A percentile compares a stretch with the other conserved stretches of the same genome.
Evolutionary conservation across 352 stramenopile genomes (phyloP).

Genomic region (Globisporangium radiosum): DNA sequence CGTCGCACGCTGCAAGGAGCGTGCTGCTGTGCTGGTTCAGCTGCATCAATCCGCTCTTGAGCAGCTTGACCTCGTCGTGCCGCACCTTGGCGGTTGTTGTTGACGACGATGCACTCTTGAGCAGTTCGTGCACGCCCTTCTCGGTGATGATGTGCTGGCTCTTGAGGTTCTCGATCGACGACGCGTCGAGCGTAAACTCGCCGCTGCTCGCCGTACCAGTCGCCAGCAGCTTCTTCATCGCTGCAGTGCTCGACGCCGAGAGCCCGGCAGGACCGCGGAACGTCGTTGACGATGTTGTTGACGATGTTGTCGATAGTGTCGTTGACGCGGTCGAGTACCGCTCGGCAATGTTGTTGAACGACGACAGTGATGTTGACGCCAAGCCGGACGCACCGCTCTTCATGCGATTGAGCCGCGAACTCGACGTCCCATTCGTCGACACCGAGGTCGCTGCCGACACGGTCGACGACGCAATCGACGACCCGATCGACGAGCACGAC

Average conservation of each 20-base stretch:
- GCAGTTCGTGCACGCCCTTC: conserved; percentile 52
- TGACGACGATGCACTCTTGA: conserved; percentile 39
- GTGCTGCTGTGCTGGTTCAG: conserved; percentile 34
- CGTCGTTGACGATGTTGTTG: conserved; percentile 21
- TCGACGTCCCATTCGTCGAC: conserved; percentile 10
- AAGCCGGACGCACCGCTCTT: conserved; percentile 1
- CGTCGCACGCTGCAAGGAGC: conserved; percentile 43
- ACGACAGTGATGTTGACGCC: conserved; percentile 5
- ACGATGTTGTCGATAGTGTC: conserved; percentile 18
- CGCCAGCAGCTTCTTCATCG: conserved; percentile 34
- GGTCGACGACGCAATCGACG: conserved; percentile 13
- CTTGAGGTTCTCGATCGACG: conserved; percentile 49
- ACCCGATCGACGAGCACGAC: conserved; percentile 30
- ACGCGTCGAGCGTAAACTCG: conserved; percentile 38
- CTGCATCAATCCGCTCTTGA: conserved; percentile 38
- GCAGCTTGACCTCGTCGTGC: conserved; percentile 43
- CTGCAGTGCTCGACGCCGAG: conserved; percentile 19
- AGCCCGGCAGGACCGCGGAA: conserved; percentile 2
- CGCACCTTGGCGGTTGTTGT: conserved; percentile 19
- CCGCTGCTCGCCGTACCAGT: conserved; percentile 18
- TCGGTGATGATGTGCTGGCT: conserved; percentile 60
- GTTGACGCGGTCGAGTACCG: conserved; percentile 10
- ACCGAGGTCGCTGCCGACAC: conserved; percentile 10
- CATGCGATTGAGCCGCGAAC: conserved; percentile 3
- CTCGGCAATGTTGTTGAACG: conserved; percentile 14